Evolutionary conservation across 1,284 basidiomycete species (phyloP).

Genomic region (Ganoderma lingzhi): DNA sequence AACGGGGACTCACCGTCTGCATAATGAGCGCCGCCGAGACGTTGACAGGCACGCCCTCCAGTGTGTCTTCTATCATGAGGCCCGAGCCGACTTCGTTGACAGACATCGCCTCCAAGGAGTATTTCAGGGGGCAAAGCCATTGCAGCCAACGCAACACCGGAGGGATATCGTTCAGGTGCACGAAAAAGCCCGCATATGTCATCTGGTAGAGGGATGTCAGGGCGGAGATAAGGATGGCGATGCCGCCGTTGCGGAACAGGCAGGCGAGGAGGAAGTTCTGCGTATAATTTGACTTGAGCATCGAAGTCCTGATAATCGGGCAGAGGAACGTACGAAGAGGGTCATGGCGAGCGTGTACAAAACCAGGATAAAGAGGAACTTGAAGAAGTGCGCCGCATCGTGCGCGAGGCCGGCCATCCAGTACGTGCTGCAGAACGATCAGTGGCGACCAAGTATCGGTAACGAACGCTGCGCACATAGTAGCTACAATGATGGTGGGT

Average conservation of each 20-base stretch:
- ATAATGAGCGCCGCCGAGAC: constrained; percentile 86
- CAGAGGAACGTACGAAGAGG: constrained; percentile 69
- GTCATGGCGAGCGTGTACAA: constrained; percentile 83
- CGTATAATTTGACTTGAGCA: not conserved
- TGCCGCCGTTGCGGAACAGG: constrained; percentile 82
- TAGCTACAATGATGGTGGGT: constrained; percentile 83
- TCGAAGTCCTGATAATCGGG: not conserved
- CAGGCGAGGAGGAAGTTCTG: constrained; percentile 90
- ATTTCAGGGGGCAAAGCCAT: constrained; percentile 80
- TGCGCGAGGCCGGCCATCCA: constrained; percentile 91
- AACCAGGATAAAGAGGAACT: constrained; percentile 47
- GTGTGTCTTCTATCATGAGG: constrained; percentile 79
- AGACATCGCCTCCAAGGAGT: constrained; percentile 81
- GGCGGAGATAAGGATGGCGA: constrained; percentile 86
- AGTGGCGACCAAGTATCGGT: not conserved
- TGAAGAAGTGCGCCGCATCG: constrained; percentile 47
- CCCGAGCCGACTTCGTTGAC: constrained; percentile 92
- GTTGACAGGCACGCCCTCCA: constrained; percentile 83
- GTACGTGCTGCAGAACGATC: constrained; percentile 63
- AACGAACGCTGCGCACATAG: constrained; percentile 63
- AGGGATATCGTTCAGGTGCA: constrained; percentile 82
- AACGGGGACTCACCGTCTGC: constrained; percentile 64
- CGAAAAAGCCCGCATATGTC: constrained; percentile 89
- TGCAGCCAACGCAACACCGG: constrained; percentile 89
- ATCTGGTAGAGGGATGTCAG: constrained; percentile 82